Evolutionary conservation across 805 yeast genomes (phyloP), one percentile per base, ranked within the genome.

Genomic region (Yamadazyma endophytica): DNA sequence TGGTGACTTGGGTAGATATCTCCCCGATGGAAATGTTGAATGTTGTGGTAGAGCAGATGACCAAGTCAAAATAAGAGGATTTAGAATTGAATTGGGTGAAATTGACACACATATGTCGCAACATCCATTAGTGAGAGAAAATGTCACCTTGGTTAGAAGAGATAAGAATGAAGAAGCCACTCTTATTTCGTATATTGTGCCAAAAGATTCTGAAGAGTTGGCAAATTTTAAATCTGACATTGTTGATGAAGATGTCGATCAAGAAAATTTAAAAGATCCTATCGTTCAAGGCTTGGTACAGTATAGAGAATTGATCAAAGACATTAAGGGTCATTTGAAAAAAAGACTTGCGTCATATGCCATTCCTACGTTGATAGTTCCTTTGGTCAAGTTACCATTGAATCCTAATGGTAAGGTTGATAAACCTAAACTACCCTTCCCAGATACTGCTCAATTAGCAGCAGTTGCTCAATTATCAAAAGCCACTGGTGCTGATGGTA

Each of bases 31-130:
- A 35, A 86, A 92, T 63, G 88, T 92, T 47, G 99, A 92, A 67
- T 90, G 97, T 58, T 83, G 95, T 55, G 99, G 99, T 37, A 78
- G 99, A 57, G 98, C 98, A 17, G 99, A 92, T 63, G 97, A 90
- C 55, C 99, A 92, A 61, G 96, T 92, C 39, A 92, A 92, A 60
- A 92, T 92, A 45, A 79, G 99, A 65, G 99, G 99, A 2, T 94
- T 92, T 77, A 78, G 99, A 63, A 94, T 92, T 42, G 99, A 92
- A 63, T 70, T 92, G 34, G 99, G 99, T 38, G 99, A 92, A 62
- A 94, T 92, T 53, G 97, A 92, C 58, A 92, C 98, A 11, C 96
- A 92, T 54, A 75, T 92, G 40, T 88, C 97, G 9, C 96, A 88
- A 57, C 96, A 89, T 64, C 84, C 92, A 2, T 64, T 78, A 41